Conservation (phyloP, 1,284 basidiomycete species). For the Butyriboletus appendiculatus region DNA sequence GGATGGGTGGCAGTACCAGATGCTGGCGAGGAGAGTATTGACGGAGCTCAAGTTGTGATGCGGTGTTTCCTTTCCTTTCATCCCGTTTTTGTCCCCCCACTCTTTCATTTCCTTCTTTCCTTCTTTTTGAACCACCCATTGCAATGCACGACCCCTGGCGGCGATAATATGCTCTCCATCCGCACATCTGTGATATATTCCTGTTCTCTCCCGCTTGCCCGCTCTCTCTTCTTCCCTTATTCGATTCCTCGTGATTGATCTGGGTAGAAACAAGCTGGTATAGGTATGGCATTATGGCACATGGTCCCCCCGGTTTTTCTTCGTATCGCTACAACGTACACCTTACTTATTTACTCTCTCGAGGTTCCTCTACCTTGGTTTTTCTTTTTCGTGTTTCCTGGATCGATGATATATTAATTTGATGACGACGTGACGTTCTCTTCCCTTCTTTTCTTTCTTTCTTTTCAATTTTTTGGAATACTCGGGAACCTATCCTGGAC, state of each 20-base stretch:
- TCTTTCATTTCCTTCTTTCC: not conserved
- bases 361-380: not conserved
- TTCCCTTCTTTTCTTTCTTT: too few relatives aligned
- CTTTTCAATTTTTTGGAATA: not conserved
- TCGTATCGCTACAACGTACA: constrained; percentile 8
- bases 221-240: not conserved
- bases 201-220: constrained; percentile 3
- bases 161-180: constrained; percentile 27
- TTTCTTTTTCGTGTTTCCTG: not conserved
- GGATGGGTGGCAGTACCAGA: constrained; percentile 97
- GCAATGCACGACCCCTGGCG: constrained; percentile 13
- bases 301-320: not conserved
- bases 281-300: constrained; percentile 3
- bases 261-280: constrained; percentile 9
- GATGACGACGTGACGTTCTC: constrained; percentile 1
- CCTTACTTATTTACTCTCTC: constrained; percentile 7
- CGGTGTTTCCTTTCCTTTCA: not conserved
- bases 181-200: constrained; percentile 20
- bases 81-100: not conserved
- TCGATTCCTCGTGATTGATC: constrained; percentile 2
- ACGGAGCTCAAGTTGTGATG: constrained; percentile 87
- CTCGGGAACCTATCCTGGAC: not conserved
- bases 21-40: constrained; percentile 91
- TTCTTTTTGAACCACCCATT: not conserved
- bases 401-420: constrained; percentile 8